phyloP scores from a whole-genome alignment of 495 filamentous ascomycete species.

The Pyrenopolyporus hunteri region DNA sequence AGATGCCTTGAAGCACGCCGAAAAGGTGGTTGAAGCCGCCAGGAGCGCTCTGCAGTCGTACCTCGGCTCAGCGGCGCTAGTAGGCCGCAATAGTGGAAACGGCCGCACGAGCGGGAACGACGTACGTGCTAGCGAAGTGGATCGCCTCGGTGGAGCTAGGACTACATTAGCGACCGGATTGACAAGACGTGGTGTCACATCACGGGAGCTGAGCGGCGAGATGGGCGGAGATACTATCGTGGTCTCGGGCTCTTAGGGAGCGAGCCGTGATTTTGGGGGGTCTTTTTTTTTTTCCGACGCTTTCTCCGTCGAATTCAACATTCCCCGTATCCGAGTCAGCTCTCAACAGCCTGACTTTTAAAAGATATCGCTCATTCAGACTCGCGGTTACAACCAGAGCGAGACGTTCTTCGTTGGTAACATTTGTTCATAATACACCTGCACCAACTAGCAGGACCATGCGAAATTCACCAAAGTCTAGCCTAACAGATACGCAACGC shows the following conservation, averaged over 20 bases:
- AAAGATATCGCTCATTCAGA: conserved; percentile 7
- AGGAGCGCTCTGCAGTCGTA: conserved; percentile 45
- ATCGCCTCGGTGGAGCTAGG: not conserved
- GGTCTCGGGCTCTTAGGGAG: conserved; percentile 7
- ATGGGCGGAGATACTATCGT: conserved; percentile 59
- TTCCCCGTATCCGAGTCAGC: conserved; percentile 20
- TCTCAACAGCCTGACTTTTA: conserved; percentile 27
- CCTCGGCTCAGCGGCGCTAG: conserved; percentile 16
- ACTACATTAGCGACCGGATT: conserved; percentile 22
- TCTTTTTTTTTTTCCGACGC: not conserved
- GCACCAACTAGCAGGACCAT: conserved; percentile 19
- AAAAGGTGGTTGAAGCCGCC: conserved; percentile 48
- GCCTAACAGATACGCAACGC: conserved; percentile 28
- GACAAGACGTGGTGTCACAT: conserved; percentile 50
- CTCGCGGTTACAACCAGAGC: not conserved
- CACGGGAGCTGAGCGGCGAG: conserved; percentile 58
- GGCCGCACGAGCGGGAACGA: not conserved
- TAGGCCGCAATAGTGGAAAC: not conserved
- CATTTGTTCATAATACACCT: conserved; percentile 15
- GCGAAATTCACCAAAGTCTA: conserved; percentile 17
- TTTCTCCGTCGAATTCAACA: conserved; percentile 34
- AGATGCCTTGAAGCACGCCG: conserved; percentile 46
- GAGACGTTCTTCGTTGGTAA: conserved; percentile 6
- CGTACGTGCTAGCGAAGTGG: not conserved
- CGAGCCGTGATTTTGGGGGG: not conserved